Evolutionary conservation across 257 asterid species (phyloP), one percentile per base, ranked within the genome.

Genomic region (Fraxinus quadrangulata): DNA sequence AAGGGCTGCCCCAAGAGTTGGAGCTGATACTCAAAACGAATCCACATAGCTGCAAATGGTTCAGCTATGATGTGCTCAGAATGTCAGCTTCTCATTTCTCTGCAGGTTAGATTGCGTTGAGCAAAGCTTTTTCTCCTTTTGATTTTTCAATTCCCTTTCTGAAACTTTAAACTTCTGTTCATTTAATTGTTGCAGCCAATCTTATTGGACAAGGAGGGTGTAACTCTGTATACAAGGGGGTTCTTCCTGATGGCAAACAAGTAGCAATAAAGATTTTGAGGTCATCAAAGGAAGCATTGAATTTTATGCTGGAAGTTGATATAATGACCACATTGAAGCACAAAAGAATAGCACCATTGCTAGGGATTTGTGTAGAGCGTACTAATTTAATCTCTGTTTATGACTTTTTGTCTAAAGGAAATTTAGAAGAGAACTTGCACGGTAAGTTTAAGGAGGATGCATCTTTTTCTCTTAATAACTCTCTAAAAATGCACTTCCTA

Each of bases 191-290:
- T 40, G 51, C 89, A 96, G 98, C 80, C 54, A 91, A 91, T 81
- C 84, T 96, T 69, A 90, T 96, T 31, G 96, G 96, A 16, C 85
- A 82, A 77, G 99, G 98, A 77, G 97, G 97, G 67, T 84, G 89
- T 65, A 96, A 92, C 81, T 82, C 89, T 36, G 99, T 96, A 23
- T 93, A 90, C 85, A 92, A 83, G 79, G 98, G 97, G 21, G 36
- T 87, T 39, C 89, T 92, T 77, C 92, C 94, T 42, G 91, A 88
- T 66, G 98, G 94, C 6, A 92, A 81, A 71, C 79, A 76, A 24
- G 93, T 96, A 36, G 99, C 99, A 24, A 90, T 92, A 10, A 96
- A 96, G 87, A 74, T 91, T 26, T 42, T 81, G 85, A 87, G 79
- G 70, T 89, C 90, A 3, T 92, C 97, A 7, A 83, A 86, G 84